A percentile compares a stretch with the other conserved stretches of the same genome.
Evolutionary conservation across 2,329 filamentous ascomycete genomes (phyloP).

Genomic region (Cladosporium sp.): DNA sequence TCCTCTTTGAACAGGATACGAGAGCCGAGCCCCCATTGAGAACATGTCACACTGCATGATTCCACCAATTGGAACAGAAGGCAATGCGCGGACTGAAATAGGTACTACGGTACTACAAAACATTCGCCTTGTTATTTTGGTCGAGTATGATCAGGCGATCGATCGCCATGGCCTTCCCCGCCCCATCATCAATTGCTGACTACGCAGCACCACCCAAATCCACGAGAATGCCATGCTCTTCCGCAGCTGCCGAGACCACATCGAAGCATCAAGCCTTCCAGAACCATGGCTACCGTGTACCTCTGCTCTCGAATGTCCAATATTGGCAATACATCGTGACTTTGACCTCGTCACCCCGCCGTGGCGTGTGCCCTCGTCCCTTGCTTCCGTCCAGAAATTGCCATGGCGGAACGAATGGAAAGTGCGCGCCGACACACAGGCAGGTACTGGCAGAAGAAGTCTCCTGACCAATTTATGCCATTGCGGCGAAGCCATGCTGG

Average conservation of each 20-base stretch:
- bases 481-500: neutral
- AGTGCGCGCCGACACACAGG: constrained; percentile 3
- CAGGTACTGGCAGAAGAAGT: neutral
- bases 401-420: constrained; percentile 10
- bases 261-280: constrained; percentile 13
- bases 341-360: constrained; percentile 11
- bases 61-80: neutral
- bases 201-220: neutral
- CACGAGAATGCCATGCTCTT: constrained; percentile 7
- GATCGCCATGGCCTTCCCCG: neutral
- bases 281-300: constrained; percentile 9
- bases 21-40: neutral
- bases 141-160: neutral
- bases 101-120: neutral
- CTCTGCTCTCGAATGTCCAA: neutral
- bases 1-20: neutral
- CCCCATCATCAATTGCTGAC: neutral
- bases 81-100: neutral
- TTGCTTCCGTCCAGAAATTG: constrained; percentile 10
- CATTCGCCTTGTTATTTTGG: neutral
- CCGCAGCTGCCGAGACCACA: constrained; percentile 7
- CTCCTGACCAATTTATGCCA: constrained; percentile 7
- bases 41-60: neutral
- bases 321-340: constrained; percentile 15
- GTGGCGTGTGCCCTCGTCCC: neutral